Evolutionary conservation across 768 basidiomycete genomes (phyloP), one percentile per base, ranked within the genome.

Genomic region (Lactarius evosmus): DNA sequence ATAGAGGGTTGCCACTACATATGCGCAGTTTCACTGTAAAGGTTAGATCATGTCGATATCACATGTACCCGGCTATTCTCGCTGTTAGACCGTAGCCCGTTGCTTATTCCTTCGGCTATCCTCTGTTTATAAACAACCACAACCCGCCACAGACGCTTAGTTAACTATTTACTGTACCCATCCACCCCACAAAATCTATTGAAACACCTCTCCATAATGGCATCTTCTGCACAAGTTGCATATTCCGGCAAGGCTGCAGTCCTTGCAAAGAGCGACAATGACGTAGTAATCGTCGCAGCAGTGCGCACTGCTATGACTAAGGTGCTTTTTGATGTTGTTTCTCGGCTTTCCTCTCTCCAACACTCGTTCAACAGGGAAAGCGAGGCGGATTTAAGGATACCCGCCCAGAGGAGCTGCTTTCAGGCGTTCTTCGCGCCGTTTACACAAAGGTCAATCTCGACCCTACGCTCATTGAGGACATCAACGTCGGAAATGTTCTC

Each of bases 321-420:
- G 83, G 93, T 91, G 36, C 59, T 72, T 9, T 50, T 14, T 7
- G 7, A 41, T 30, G 19, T n/a, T 33, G 38, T 64, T 56, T n/a
- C 52, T 16, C 19, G n/a, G 22, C 34, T 33, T 32, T 56, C 69
- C 56, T 56, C 41, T 56, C 56, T 27, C 29, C 50, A 25, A 59
- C 33, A 52, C 33, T n/a, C 32, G 51, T 54, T 50, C 32, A 61
- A 17, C 67, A 92, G 90, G 85, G 84, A 29, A 86, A 81, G 72
- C 95, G 93, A 72, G 94, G 94, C 60, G 91, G 88, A 16, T 95
- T 94, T 83, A 93, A 93, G 75, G 91, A 95, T 76, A 94, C 91
- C 38, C 82, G 84, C 57, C 89, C 91, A 6, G 93, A 94, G 65
- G 85, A 91, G 67, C 80, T 92, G 70, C 83, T 95, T 61, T 85